Evolutionary conservation across 305 asterid genomes (phyloP), one percentile per base, ranked within the genome.

Genomic region (Petunia hybrid): DNA sequence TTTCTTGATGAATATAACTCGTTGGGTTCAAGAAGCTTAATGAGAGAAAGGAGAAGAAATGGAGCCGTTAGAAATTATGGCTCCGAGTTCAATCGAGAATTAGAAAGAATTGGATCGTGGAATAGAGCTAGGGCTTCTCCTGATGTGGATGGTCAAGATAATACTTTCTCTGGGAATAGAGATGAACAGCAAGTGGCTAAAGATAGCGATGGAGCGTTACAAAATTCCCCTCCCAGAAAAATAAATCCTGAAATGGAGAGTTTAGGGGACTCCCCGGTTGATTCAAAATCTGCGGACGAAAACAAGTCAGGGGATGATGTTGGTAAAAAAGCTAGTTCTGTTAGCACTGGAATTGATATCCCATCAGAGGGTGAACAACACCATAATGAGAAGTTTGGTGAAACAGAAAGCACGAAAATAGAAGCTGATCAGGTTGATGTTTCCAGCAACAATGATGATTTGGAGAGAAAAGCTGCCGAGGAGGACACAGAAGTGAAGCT

Each of bases 31-130:
- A 95, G 90, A 84, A 85, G 68, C 74, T 80, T 84, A 64, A 5
- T 77, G 43, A 85, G 94, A 84, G 97, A 89, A 84, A 88, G 93
- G 85, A 90, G 89, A 85, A 88, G 93, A 89, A 83, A 65, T 40
- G 95, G 89, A 68, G 81, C 92, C 38, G 83, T 84, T 8, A 91
- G 84, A 82, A 85, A 77, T 86, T 83, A 87, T 81, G 92, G 91
- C 65, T 84, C 88, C 22, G 98, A 92, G 62, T 80, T 62, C 86
- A 86, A 84, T 77, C 88, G 79, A 81, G 99, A 89, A 64, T 80
- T 82, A 68, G 93, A 87, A 83, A 90, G 90, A 86, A 90, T 88
- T 78, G 94, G 88, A 84, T 86, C 92, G 10, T 89, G 84, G 91
- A 97, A 87, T 70, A 90, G 82, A 84, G 82, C 86, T 65, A 91